Conservation (phyloP, 2,329 filamentous ascomycete species). For the Coleophoma cylindrospora region DNA sequence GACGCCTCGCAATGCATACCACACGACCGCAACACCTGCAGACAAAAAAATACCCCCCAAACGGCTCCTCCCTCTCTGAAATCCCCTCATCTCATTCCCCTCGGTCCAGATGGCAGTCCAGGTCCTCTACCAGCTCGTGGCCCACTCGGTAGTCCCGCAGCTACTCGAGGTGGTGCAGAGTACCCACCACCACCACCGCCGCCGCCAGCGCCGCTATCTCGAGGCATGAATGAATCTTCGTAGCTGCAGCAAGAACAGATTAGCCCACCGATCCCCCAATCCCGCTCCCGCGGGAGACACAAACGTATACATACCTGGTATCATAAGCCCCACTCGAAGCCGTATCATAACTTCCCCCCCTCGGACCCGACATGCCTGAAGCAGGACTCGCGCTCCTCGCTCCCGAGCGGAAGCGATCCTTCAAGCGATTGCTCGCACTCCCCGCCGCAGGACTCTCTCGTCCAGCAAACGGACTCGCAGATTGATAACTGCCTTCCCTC, state of each 20-base stretch:
- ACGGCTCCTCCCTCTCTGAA: too few relatives aligned
- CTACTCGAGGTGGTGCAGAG: conserved; percentile 24
- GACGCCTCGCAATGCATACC: too few relatives aligned
- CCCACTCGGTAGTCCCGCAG: conserved; percentile 39
- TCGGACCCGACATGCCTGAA: conserved; percentile 5
- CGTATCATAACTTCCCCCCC: conserved; percentile 9
- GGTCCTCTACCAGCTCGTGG: conserved; percentile 24
- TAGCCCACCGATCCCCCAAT: conserved; percentile 26
- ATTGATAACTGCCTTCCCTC: conserved; percentile 71
- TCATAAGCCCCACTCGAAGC: conserved; percentile 9
- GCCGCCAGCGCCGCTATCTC: conserved; percentile 30
- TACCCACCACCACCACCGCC: conserved; percentile 33
- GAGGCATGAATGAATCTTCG: conserved; percentile 20
- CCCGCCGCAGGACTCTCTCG: conserved; percentile 20
- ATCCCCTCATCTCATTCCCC: conserved; percentile 13
- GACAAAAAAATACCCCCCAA: too few relatives aligned
- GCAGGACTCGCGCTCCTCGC: conserved; percentile 43
- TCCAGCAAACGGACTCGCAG: conserved; percentile 28
- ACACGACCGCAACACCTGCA: too few relatives aligned
- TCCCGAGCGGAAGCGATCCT: conserved; percentile 70
- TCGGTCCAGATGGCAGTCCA: conserved; percentile 19
- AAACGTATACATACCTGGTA: conserved; percentile 2
- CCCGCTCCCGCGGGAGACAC: conserved; percentile 1
- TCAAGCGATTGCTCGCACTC: conserved; percentile 71
- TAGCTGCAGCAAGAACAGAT: conserved; percentile 23